Percentiles rank a stretch among this genome's conserved stretches.
Evolutionary conservation across 2,329 filamentous ascomycete genomes (phyloP).

Genomic region (Zasmidium citrigriseum): DNA sequence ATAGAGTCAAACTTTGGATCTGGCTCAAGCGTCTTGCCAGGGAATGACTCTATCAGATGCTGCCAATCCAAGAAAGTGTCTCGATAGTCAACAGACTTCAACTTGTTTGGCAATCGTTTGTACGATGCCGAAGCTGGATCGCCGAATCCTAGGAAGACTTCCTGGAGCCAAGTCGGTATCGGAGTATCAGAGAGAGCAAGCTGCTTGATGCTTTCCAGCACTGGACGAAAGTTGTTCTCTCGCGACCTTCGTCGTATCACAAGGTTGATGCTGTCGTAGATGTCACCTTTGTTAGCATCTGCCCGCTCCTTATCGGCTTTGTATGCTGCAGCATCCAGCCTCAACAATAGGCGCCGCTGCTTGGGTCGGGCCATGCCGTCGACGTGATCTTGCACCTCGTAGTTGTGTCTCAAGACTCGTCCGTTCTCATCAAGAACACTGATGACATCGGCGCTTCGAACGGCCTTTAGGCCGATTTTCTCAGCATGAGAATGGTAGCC

Average conservation of each 20-base stretch:
- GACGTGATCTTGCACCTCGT: slow-evolving; percentile 51
- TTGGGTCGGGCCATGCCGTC: slow-evolving; percentile 65
- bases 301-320: slow-evolving; percentile 70
- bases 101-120: slow-evolving; percentile 74
- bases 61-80: slow-evolving; percentile 97
- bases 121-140: slow-evolving; percentile 87
- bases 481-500: slow-evolving; percentile 53
- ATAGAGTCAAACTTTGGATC: slow-evolving; percentile 69
- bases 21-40: slow-evolving; percentile 83
- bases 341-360: slow-evolving; percentile 72
- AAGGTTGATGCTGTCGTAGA: slow-evolving; percentile 84
- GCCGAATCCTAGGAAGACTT: slow-evolving; percentile 96
- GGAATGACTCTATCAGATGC: slow-evolving; percentile 84
- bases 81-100: slow-evolving; percentile 81
- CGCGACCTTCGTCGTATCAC: slow-evolving; percentile 78
- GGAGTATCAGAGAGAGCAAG: slow-evolving; percentile 83
- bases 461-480: slow-evolving; percentile 65
- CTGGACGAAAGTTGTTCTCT: slow-evolving; percentile 96
- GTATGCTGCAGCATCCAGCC: slow-evolving; percentile 77
- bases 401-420: slow-evolving; percentile 64
- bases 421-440: slow-evolving; percentile 86
- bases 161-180: slow-evolving; percentile 88
- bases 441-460: slow-evolving; percentile 82
- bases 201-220: slow-evolving; percentile 87
- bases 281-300: slow-evolving; percentile 68